A percentile compares a stretch with the other conserved stretches of the same genome.
Evolutionary conservation across 768 basidiomycete genomes (phyloP).

Genomic region (Tulasnella sp.): DNA sequence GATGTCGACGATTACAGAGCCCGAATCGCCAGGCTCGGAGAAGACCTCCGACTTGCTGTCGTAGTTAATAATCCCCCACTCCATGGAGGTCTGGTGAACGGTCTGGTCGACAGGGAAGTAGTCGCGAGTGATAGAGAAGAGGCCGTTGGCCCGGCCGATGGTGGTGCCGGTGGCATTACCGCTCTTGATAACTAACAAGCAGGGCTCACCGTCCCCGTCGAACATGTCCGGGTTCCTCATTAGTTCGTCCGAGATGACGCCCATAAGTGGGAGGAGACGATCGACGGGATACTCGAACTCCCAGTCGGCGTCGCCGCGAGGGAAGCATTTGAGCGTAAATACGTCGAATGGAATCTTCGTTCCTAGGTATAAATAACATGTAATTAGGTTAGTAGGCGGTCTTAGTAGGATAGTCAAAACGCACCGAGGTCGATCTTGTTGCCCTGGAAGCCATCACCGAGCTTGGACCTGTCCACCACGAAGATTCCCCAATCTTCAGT

Average conservation of each 20-base stretch:
- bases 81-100: constrained; percentile 20
- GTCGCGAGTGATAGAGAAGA: constrained; percentile 27
- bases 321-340: constrained; percentile 23
- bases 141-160: constrained; percentile 28
- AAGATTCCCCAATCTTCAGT: constrained; percentile 23
- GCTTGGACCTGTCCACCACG: constrained; percentile 19
- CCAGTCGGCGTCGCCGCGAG: constrained; percentile 20
- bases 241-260: constrained; percentile 22
- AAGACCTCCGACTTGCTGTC: constrained; percentile 21
- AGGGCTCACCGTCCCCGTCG: constrained; percentile 26
- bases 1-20: constrained; percentile 24
- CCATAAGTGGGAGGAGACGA: constrained; percentile 26
- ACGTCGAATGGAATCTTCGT: constrained; percentile 21
- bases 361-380: constrained; percentile 24
- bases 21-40: constrained; percentile 28
- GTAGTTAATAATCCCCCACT: constrained; percentile 24
- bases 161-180: constrained; percentile 31
- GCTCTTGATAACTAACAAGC: constrained; percentile 29
- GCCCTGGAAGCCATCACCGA: constrained; percentile 17
- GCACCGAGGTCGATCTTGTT: constrained; percentile 25
- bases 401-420: constrained; percentile 17
- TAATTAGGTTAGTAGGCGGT: constrained; percentile 18
- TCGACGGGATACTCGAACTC: constrained; percentile 26
- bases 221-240: constrained; percentile 23
- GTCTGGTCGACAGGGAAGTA: constrained; percentile 22